These are phyloP conservation scores for Xylaria sp. DNA, from an alignment of 2,329 filamentous ascomycete species.

Conservation along the genomic window DNA sequence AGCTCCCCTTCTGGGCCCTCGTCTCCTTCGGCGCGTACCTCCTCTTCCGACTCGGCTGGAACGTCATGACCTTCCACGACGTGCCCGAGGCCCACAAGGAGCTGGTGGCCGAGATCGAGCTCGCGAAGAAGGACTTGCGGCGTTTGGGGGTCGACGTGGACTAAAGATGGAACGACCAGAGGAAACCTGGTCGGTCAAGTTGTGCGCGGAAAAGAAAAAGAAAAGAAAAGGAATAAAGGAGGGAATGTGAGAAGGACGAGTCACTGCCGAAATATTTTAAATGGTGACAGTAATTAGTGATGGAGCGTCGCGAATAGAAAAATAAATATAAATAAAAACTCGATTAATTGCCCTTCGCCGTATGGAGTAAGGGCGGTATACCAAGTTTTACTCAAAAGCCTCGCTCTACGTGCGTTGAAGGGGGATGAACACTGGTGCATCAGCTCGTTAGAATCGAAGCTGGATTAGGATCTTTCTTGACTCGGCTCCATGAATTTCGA, in stretches of 20 bases:
- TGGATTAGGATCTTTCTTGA: not conserved
- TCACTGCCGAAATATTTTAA: not conserved
- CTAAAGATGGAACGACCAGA: too few species aligned
- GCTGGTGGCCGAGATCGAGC: slow-evolving; percentile 83
- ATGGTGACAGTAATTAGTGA: not conserved
- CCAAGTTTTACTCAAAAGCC: not conserved
- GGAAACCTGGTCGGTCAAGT: not conserved
- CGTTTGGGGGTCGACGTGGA: slow-evolving; percentile 82
- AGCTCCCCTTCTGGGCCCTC: slow-evolving; percentile 94
- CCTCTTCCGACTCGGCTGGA: slow-evolving; percentile 89
- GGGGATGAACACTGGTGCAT: not conserved
- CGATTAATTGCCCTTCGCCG: not conserved
- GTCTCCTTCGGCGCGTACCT: slow-evolving; percentile 93
- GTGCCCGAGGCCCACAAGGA: slow-evolving; percentile 90
- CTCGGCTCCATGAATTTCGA: not conserved
- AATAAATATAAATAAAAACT: not conserved
- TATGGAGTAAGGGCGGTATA: not conserved
- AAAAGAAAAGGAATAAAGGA: not conserved
- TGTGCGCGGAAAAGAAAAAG: not conserved
- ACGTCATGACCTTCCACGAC: slow-evolving; percentile 96
- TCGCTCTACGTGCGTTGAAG: not conserved
- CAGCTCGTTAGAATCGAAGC: not conserved
- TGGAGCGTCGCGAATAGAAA: not conserved
- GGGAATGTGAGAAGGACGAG: not conserved
- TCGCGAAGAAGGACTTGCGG: slow-evolving; percentile 78